Percentiles rank a stretch among this genome's conserved stretches.
Conservation (phyloP, 345 rosid species). For the Anacardium occidentale region DNA sequence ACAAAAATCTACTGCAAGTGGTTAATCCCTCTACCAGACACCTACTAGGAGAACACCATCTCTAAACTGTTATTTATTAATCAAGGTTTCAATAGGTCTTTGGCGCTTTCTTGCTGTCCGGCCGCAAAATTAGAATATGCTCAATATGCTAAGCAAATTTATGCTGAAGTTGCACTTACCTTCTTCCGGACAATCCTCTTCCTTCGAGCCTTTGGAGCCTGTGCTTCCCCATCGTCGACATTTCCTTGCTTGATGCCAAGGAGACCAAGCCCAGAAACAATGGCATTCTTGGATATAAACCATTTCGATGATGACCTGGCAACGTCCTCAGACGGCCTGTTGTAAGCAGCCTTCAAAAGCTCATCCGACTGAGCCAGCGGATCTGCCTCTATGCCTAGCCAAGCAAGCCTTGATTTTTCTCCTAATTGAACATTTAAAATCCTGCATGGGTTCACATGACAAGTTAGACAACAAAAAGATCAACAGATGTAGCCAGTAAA, state of each 20-base stretch:
- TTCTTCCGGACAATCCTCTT: constrained; percentile 81
- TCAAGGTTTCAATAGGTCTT: background rate
- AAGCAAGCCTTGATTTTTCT: constrained; percentile 71
- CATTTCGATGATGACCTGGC: constrained; percentile 55
- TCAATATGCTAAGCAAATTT: constrained; percentile 7
- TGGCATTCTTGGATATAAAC: constrained; percentile 79
- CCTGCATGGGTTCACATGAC: constrained; percentile 39
- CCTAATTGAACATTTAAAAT: constrained; percentile 69
- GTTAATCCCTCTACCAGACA: background rate
- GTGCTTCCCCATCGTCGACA: constrained; percentile 38
- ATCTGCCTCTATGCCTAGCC: constrained; percentile 89
- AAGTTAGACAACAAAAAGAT: background rate
- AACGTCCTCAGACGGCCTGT: constrained; percentile 49
- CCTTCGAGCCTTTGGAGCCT: constrained; percentile 60
- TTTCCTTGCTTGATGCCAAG: constrained; percentile 71
- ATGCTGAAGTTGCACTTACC: constrained; percentile 45
- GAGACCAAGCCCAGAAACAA: constrained; percentile 74
- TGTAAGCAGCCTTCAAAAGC: constrained; percentile 61
- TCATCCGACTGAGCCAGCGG: constrained; percentile 71
- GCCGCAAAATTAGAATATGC: constrained; percentile 22
- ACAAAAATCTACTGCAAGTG: background rate
- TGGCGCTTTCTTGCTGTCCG: background rate
- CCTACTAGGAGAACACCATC: background rate
- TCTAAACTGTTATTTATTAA: background rate
- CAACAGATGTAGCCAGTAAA: no score